Evolutionary conservation across 148 eudicot species (phyloP), one percentile per base, ranked within the genome.

Genomic region (Drosera capensis): DNA sequence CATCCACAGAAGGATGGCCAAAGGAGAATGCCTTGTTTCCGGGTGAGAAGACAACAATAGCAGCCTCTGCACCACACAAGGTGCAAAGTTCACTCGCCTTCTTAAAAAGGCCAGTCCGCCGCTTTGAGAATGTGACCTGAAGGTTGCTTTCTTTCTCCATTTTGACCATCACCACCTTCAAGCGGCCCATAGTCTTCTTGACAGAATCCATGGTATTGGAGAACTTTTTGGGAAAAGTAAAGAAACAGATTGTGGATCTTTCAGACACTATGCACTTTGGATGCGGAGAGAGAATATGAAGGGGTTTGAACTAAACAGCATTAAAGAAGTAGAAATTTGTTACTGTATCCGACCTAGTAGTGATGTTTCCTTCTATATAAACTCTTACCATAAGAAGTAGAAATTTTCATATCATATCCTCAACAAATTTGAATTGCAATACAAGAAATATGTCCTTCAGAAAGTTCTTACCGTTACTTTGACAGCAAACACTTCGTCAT

Each of bases 1-100:
- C 14, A 5, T 34, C 38, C 11, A 34, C 38, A 34, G 38, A 34
- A 34, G 38, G 38, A 11, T 34, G 38, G 38, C 38, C 38, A 34
- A 34, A 34, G 14, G 38, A 11, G 13, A 4, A 34, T 13, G 38
- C 38, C 14, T 34, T 34, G 11, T 34, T 34, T 3, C 38, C 38
- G n/a, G 38, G 38, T 34, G 38, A 34, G 38, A 34, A 34, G 38
- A 34, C 38, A 11, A 34, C n/a, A 34, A 34, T 34, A 9, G 38
- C 38, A 34, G 38, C 38, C 38, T 34, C 38, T 34, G 13, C 38
- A 34, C 38, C 38, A 11, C 38, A 34, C n/a, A 34, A 34, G 38
- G 38, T 34, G 38, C 38, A 34, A 34, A 34, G 38, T 34, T 34
- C 38, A 11, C 14, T 34, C n/a, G 38, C 38, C 38, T 34, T 11